phyloP scores from a whole-genome alignment of 257 asterid species.

The Lycium ferocissimum region DNA sequence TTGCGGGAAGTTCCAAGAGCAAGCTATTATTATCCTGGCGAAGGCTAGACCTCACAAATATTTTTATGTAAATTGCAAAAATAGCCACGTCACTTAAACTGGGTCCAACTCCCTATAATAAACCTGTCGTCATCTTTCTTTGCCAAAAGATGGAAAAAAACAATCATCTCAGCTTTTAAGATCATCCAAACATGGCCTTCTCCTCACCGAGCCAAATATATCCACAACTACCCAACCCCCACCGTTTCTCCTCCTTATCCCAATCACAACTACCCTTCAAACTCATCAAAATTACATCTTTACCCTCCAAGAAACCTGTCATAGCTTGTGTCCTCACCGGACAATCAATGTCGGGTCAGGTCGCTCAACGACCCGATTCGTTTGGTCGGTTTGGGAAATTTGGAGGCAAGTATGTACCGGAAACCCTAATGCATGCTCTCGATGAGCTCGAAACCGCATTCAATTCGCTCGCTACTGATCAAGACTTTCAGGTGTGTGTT shows the following conservation, averaged over 20 bases:
- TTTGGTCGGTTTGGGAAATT: constrained; percentile 87
- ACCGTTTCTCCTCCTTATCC: constrained; percentile 44
- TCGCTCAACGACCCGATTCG: constrained; percentile 73
- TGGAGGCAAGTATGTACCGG: constrained; percentile 93
- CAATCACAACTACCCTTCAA: constrained; percentile 35
- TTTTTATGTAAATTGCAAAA: too few relatives aligned
- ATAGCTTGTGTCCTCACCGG: constrained; percentile 46
- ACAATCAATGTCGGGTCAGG: constrained; percentile 48
- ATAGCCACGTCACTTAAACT: too few relatives aligned
- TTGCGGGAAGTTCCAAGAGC: too few relatives aligned
- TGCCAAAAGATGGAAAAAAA: neutral
- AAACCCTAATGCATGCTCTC: constrained; percentile 87
- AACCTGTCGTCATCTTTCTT: too few relatives aligned
- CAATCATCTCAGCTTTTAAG: neutral
- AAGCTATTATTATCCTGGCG: too few relatives aligned
- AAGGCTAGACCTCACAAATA: too few relatives aligned
- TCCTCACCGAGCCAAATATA: constrained; percentile 28
- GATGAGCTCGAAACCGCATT: constrained; percentile 90
- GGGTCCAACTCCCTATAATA: too few relatives aligned
- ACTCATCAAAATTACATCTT: constrained; percentile 31
- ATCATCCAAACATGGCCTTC: constrained; percentile 36
- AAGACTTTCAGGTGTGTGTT: constrained; percentile 80
- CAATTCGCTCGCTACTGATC: constrained; percentile 59
- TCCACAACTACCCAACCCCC: constrained; percentile 38
- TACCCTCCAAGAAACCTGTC: constrained; percentile 36